Evolutionary conservation across 257 asterid genomes (phyloP), one percentile per base, ranked within the genome.

Genomic region (Penstemon barbatus): DNA sequence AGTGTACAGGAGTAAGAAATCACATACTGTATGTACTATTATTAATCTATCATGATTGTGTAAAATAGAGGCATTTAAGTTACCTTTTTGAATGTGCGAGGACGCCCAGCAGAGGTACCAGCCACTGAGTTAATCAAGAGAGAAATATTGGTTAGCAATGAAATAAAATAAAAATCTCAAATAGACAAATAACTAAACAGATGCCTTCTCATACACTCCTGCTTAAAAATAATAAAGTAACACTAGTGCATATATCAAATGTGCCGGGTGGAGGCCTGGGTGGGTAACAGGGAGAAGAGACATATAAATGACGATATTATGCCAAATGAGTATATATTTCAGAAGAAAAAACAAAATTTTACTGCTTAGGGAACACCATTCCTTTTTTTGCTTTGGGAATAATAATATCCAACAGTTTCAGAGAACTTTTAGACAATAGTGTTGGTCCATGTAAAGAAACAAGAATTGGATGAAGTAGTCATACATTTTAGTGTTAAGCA

Each of bases 81-180:
- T 81, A 92, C 98, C 96, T 76, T 66, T 75, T 61, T 92, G 83
- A 92, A 92, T 4, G 95, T 79, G 66, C 95, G 96, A 62, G 98
- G 98, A 71, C 97, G 96, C 51, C 81, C 63, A 57, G 92, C 73
- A 70, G 98, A 92, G 69, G 92, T 77, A 63, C 96, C 96, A 77
- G 96, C 91, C 74, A 78, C 98, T 92, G 95, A 61, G 74, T 72
- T 55, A 65, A 19, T 36, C 36, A 49, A 39, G 11, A 45, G 19
- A 45, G 8, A 19, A 37, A 65, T n/a, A 65, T 61, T 33, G 25
- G 61, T 50, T 19, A 33, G 46, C 46, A 8, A 61, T 62, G 40
- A 4, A 73, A 52, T 42, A 60, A 33, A 40, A 60, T 42, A 60
- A 51, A 12, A 45, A 51, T 45, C 66, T 33, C 42, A 38, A 13